Evolutionary conservation across 495 filamentous ascomycete genomes (phyloP), one percentile per base, ranked within the genome.

Genomic region (Penicillium goetzii): DNA sequence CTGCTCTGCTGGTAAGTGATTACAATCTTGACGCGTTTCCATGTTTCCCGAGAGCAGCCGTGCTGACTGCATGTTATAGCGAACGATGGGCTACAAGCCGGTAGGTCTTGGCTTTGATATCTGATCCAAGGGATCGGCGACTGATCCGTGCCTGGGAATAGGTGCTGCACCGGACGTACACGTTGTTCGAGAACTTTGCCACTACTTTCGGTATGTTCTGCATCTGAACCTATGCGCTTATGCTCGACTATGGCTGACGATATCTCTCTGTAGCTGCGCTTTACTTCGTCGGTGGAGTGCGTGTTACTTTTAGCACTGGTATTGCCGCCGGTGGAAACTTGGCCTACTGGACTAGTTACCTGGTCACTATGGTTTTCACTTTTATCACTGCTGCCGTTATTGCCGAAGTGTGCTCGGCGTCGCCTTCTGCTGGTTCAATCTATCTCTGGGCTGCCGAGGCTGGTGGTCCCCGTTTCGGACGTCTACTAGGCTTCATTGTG

Each of bases 371-470:
- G 67, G 77, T 85, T 9, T 85, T 85, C 72, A 84, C 81, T 11
- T 84, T 79, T 69, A 85, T 85, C 61, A 84, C 83, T 3, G 83
- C 83, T 15, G 83, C 83, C 14, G 83, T 85, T 23, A 78, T 85
- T 47, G 83, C 83, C 0, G 83, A 85, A 67, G 80, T 84, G 40
- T 85, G 83, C 62, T 85, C 82, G 17, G 82, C 83, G 14, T 82
- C 81, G 12, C 83, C 83, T 2, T 82, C 83, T 0, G 83, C 83
- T 12, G 83, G 83, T 0, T 85, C 83, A 0, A 85, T 85, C 61
- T 85, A 85, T 58, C 74, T 85, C 49, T 85, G 83, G 83, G 83
- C 83, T 21, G 83, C 83, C 19, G 83, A 85, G 65, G 74, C 83
- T 11, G 83, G 83, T 43, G 83, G 83, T 40, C 80, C 80, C 38